These are phyloP conservation scores for barrel medic (Medicago truncatula) DNA, from an alignment of 306 rosid species.

Conservation along the genomic window MtrunA17r5.0-ANR NC_053047.1:6344501-6345000, in stretches of 20 bases:
- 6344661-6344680: too few species aligned
- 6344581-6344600: too few species aligned
- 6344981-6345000: slow-evolving; percentile 76
- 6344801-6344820: slow-evolving; percentile 89
- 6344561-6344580: too few species aligned
- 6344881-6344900: slow-evolving; percentile 77
- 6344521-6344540: not conserved
- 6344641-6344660: too few species aligned
- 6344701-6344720: not conserved
- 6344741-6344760: not conserved
- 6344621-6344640: too few species aligned
- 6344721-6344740: not conserved
- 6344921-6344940: slow-evolving; percentile 65
- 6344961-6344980: slow-evolving; percentile 91
- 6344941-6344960: slow-evolving; percentile 72
- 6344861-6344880: slow-evolving; percentile 70
- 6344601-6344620: too few species aligned
- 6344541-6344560: too few species aligned
- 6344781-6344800: slow-evolving; percentile 63
- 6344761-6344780: not conserved
- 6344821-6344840: slow-evolving; percentile 62
- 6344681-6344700: not conserved
- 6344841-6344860: slow-evolving; percentile 66
- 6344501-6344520: not conserved
- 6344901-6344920: slow-evolving; percentile 72